A percentile compares a stretch with the other conserved stretches of the same genome.
phyloP scores from a whole-genome alignment of 1,139 yeast genomes.

The Kazachstania sp. region DNA sequence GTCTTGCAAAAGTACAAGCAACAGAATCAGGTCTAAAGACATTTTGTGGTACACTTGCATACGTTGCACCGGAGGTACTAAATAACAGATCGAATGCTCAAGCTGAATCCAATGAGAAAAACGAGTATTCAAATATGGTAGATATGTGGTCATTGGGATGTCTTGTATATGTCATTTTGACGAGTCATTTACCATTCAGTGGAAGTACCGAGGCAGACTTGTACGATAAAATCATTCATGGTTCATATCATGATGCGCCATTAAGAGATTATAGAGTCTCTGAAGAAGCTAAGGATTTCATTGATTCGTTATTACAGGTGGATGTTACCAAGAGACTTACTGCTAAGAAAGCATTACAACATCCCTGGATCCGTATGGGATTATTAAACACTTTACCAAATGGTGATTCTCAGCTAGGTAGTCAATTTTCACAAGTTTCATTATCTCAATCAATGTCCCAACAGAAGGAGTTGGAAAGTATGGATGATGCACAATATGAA shows the following conservation, averaged over 20 bases:
- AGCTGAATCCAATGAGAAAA: slow-evolving; percentile 24
- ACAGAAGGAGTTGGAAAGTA: slow-evolving; percentile 49
- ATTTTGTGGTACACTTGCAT: slow-evolving; percentile 84
- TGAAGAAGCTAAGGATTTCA: slow-evolving; percentile 56
- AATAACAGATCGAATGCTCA: slow-evolving; percentile 22
- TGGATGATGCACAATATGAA: slow-evolving; percentile 29
- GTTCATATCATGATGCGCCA: slow-evolving; percentile 76
- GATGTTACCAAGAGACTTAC: slow-evolving; percentile 63
- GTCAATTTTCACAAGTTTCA: slow-evolving; percentile 40
- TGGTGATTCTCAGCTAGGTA: slow-evolving; percentile 2
- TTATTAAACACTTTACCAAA: not conserved
- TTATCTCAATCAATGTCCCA: slow-evolving; percentile 66
- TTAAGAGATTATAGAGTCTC: slow-evolving; percentile 60
- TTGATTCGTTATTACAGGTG: slow-evolving; percentile 60
- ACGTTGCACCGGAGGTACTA: slow-evolving; percentile 90
- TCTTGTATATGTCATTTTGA: slow-evolving; percentile 75
- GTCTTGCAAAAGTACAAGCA: slow-evolving; percentile 73
- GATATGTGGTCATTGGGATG: slow-evolving; percentile 98
- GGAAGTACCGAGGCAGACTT: slow-evolving; percentile 85
- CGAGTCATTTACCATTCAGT: slow-evolving; percentile 89
- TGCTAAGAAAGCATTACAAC: slow-evolving; percentile 63
- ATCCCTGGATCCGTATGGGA: slow-evolving; percentile 41
- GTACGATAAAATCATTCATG: slow-evolving; percentile 64
- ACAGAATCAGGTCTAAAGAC: slow-evolving; percentile 75
- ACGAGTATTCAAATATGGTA: slow-evolving; percentile 72